A percentile compares a stretch with the other conserved stretches of the same genome.
These are phyloP conservation scores for Pinus albicaulis DNA, from an alignment of 75 land plant species.

Conservation along the genomic window DNA sequence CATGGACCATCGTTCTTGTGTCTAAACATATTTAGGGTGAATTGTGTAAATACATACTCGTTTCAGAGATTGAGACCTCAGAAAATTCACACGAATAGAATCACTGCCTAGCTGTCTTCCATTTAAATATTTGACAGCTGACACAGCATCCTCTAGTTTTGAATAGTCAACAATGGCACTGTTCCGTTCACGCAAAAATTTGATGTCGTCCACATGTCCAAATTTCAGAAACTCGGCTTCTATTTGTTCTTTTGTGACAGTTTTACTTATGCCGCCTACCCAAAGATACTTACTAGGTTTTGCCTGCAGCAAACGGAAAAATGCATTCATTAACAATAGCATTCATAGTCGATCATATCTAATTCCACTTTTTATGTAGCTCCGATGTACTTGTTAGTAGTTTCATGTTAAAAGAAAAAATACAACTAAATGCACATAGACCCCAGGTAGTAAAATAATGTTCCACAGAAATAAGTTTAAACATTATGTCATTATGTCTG, in stretches of 20 bases:
- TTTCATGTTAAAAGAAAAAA: too few species aligned
- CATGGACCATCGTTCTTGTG: neutral
- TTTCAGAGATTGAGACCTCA: slow-evolving; percentile 60
- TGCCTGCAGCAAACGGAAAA: slow-evolving; percentile 47
- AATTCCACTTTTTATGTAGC: neutral
- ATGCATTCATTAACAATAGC: neutral
- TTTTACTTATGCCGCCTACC: slow-evolving; percentile 81
- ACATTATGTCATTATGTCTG: neutral
- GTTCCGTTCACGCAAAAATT: slow-evolving; percentile 68
- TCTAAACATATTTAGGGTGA: neutral
- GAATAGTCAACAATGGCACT: slow-evolving; percentile 67
- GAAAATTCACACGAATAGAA: slow-evolving; percentile 77
- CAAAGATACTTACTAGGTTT: slow-evolving; percentile 75
- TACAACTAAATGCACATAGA: too few species aligned
- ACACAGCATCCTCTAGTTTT: slow-evolving; percentile 76
- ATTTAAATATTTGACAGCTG: slow-evolving; percentile 75
- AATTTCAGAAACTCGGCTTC: slow-evolving; percentile 79
- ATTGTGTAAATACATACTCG: slow-evolving; percentile 45
- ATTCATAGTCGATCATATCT: neutral
- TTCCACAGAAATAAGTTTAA: neutral
- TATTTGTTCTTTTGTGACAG: slow-evolving; percentile 64
- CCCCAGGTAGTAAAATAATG: too few species aligned
- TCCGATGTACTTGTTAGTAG: neutral
- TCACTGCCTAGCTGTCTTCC: slow-evolving; percentile 71
- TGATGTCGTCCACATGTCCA: slow-evolving; percentile 81